Evolutionary conservation across 768 basidiomycete species (phyloP), one percentile per base, ranked within the genome.

Genomic region (Rhodotorula babjevae): DNA sequence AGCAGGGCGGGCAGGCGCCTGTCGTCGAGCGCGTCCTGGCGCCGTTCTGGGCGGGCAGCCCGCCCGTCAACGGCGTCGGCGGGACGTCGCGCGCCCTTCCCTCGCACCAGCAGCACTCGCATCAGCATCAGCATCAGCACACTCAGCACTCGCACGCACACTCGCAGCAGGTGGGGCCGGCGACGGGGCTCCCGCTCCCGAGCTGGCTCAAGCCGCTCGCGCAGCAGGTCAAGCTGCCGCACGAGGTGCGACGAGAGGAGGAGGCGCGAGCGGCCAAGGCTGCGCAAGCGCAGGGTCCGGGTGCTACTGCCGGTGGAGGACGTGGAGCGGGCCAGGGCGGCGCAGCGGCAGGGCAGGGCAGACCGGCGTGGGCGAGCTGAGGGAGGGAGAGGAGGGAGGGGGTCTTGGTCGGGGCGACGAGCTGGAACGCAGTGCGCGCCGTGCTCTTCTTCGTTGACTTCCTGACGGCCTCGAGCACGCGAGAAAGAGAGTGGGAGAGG

Each of bases 171-270:
- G 53, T 55, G 29, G 63, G 63, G n/a, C 63, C 63, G 10, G 52
- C 63, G 21, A 64, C 63, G 52, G 63, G 63, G 6, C 31, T 65
- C 10, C 64, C 64, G 56, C 56, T 65, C 1, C 64, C 64, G n/a
- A 57, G 55, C 64, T 65, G 64, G 64, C 56, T 65, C 10, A 46
- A 31, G 44, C 64, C 64, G 64, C 55, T 57, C 27, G 44, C 21
- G 44, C 29, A 61, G 42, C 42, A 46, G 27, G 15, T 19, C 36
- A 44, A 61, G 44, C 60, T 61, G 12, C 60, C 60, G 60, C 58
- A 60, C 14, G 58, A 60, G 42, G 25, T 44, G 58, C 40, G 40
- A 25, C 53, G 53, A 4, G 53, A 55, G 53, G 53, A 55, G 53
- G n/a, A 55, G 29, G 53, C 14, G 2, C 25, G 11, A 2, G 56